Percentiles rank a stretch among this genome's conserved stretches.
phyloP scores from a whole-genome alignment of 108 stramenopile species.

The Skeletonema costatum region DNA sequence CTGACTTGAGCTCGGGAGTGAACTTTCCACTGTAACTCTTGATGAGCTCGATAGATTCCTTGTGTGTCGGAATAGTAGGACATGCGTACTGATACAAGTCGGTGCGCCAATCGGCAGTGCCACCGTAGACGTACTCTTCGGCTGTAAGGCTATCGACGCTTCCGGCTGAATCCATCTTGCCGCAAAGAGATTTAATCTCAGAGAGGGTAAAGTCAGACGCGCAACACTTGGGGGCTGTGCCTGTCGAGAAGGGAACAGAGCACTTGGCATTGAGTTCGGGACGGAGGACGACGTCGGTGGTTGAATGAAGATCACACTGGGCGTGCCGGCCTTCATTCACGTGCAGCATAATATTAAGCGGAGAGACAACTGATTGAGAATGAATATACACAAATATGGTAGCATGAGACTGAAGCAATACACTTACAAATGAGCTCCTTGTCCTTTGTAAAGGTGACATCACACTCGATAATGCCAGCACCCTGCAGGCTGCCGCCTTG shows the following conservation, averaged over 20 bases:
- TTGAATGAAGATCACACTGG: slow-evolving; percentile 79
- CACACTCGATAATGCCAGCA: slow-evolving; percentile 81
- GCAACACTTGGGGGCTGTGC: slow-evolving; percentile 63
- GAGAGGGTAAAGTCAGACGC: slow-evolving; percentile 72
- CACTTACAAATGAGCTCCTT: slow-evolving; percentile 56
- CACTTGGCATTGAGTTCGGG: slow-evolving; percentile 74
- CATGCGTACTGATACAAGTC: slow-evolving; percentile 59
- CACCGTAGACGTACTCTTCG: slow-evolving; percentile 63
- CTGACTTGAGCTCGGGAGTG: slow-evolving; percentile 72
- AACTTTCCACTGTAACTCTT: slow-evolving; percentile 47
- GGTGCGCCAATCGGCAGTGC: slow-evolving; percentile 68
- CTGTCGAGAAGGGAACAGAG: slow-evolving; percentile 54
- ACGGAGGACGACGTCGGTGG: slow-evolving; percentile 63
- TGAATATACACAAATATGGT: not conserved
- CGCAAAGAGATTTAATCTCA: slow-evolving; percentile 76
- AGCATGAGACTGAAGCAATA: not conserved
- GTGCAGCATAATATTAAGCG: too few species aligned
- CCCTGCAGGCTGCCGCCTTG: slow-evolving; percentile 60
- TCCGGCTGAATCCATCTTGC: slow-evolving; percentile 70
- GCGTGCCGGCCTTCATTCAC: slow-evolving; percentile 51
- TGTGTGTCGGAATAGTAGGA: slow-evolving; percentile 64
- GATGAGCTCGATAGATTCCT: slow-evolving; percentile 66
- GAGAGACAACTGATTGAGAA: not conserved
- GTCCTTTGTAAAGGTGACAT: slow-evolving; percentile 82
- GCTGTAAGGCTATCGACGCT: slow-evolving; percentile 36